Base-by-base conservation (phyloP, 352 stramenopile species). In the Sclerospora graminicola region DNA sequence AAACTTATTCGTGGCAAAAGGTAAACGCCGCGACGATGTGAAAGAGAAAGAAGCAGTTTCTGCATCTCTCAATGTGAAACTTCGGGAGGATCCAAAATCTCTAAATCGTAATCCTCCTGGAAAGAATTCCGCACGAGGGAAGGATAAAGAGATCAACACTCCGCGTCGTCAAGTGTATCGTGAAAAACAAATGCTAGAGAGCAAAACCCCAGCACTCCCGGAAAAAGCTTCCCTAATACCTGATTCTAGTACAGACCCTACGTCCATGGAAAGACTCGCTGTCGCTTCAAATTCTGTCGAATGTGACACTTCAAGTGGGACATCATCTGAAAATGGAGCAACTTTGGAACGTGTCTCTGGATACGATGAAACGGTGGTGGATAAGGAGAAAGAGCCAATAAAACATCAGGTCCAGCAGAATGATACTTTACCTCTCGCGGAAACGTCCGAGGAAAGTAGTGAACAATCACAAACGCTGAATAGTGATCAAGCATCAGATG, bases 91-190 rank as follows among this genome's bases (percentile, higher is more conserved):
- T 32, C 36, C 19, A 14, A 63, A 66, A 16, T 10, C 45, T 33
- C 54, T 38, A 31, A 70, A 20, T 39, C 57, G 48, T 8, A 55
- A 27, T 48, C 36, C 41, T 5, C 35, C 49, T 0, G 66, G 51
- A 45, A 66, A 50, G 41, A 68, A 35, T 30, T 28, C 37, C 2
- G 8, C 34, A 19, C 27, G 53, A 59, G 47, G 51, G 47, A 52
- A 33, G 31, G 44, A 70, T 1, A 69, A 64, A 36, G 20, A 26
- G 8, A 1, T 20, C 15, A 28, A 29, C 4, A 43, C 40, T 18
- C 40, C 56, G 6, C 64, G 65, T 27, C 72, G 72, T 5, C 72
- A 81, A 40, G 48, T 82, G 13, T 83, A 82, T 48, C 73, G 76
- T 6, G 68, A 88, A 44, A 88, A 84, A 43, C 51, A 63, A 21